Evolutionary conservation across 106 monocot genomes (phyloP).

Genomic region (Allium fistulosum): DNA sequence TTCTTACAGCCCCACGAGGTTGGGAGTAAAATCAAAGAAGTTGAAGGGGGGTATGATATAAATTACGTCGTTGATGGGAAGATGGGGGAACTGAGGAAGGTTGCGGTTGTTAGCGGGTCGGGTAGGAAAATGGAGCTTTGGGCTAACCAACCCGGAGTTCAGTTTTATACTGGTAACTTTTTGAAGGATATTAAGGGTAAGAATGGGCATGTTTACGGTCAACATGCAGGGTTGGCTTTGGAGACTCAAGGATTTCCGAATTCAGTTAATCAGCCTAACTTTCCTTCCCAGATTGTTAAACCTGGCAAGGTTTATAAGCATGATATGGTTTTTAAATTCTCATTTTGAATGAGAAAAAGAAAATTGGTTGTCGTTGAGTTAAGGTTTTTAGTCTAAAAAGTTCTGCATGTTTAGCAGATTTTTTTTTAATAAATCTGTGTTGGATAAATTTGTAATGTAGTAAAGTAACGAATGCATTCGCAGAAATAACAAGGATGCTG

Average conservation of each 20-base stretch:
- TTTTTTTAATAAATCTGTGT: too few relatives aligned
- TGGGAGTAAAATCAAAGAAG: constrained; percentile 28
- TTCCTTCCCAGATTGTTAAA: constrained; percentile 64
- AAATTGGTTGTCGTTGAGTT: too few relatives aligned
- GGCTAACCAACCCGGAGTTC: constrained; percentile 69
- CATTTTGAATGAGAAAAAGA: constrained; percentile 5
- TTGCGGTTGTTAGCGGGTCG: constrained; percentile 30
- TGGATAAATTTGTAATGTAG: too few relatives aligned
- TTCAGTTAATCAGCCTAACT: constrained; percentile 61
- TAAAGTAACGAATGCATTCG: too few relatives aligned
- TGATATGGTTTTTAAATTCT: constrained; percentile 69
- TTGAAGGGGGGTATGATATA: constrained; percentile 43
- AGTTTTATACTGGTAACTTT: constrained; percentile 72
- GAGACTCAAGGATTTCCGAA: constrained; percentile 88
- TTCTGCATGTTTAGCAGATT: too few relatives aligned
- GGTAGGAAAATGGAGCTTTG: constrained; percentile 60
- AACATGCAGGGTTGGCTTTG: constrained; percentile 48
- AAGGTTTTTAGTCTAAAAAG: too few relatives aligned
- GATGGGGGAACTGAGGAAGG: constrained; percentile 35
- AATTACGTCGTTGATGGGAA: constrained; percentile 46
- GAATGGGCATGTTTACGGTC: constrained; percentile 31
- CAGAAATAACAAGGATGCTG: too few relatives aligned
- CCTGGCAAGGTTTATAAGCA: constrained; percentile 64
- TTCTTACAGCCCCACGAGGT: constrained; percentile 18
- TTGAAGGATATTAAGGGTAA: constrained; percentile 49